These are phyloP conservation scores for Paecilomyces formosus DNA, from an alignment of 2,329 filamentous ascomycete species.

Conservation along the genomic window DNA sequence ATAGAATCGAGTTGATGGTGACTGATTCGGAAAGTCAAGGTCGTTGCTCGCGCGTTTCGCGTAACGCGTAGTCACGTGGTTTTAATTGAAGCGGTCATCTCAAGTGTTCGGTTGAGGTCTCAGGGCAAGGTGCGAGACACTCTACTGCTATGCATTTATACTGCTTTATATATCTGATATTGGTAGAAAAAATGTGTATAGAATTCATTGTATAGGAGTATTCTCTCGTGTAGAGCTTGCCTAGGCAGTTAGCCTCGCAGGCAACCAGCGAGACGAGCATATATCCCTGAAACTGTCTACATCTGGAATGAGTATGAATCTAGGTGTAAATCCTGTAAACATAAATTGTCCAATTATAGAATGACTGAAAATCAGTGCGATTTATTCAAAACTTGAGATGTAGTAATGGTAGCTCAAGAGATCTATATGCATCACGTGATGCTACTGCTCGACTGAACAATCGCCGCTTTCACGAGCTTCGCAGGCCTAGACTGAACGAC, in stretches of 20 bases:
- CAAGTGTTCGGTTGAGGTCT: neutral
- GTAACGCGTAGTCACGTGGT: constrained; percentile 18
- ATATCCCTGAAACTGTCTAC: too few relatives aligned
- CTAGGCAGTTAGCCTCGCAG: too few relatives aligned
- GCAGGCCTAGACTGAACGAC: neutral
- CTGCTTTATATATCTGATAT: neutral
- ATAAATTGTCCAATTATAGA: too few relatives aligned
- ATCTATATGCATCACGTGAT: neutral
- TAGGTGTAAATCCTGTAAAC: too few relatives aligned
- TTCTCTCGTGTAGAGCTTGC: neutral
- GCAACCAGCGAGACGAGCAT: too few relatives aligned
- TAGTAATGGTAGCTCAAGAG: too few relatives aligned
- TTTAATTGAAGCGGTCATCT: neutral
- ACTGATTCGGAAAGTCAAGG: neutral
- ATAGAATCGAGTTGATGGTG: neutral
- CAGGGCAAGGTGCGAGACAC: too few relatives aligned
- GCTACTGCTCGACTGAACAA: neutral
- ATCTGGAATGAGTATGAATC: too few relatives aligned
- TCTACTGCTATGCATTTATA: neutral
- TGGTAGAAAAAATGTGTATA: neutral
- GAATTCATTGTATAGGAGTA: neutral
- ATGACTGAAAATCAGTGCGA: too few relatives aligned
- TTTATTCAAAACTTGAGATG: too few relatives aligned
- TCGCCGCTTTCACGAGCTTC: neutral
- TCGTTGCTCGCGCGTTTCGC: constrained; percentile 2